Evolutionary conservation across 2,329 filamentous ascomycete genomes (phyloP), one percentile per base, ranked within the genome.

Genomic region (Graphilbum sp.): DNA sequence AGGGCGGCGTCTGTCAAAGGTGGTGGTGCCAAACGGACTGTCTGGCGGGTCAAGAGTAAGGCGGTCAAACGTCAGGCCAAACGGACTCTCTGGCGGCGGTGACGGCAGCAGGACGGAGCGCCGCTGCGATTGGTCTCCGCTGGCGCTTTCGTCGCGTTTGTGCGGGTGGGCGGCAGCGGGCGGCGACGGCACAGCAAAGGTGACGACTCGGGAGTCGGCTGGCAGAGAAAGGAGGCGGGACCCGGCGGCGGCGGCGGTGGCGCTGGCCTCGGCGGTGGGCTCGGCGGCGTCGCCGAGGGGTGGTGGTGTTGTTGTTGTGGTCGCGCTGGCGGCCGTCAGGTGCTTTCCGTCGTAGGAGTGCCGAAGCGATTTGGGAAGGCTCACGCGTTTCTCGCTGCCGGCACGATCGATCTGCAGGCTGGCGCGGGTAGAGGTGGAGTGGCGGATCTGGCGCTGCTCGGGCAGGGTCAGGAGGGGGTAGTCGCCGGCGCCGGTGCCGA

Each of bases 321-420:
- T 18, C 12, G 32, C 6, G 17, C 20, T 21, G 13, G 24, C n/a
- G n/a, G n/a, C 34, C 2, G 43, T 30, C 12, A 38, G 29, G n/a
- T 57, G 57, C 46, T 64, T 65, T 38, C 59, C 62, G 56, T 73
- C 68, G 60, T 66, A 63, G 5, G 68, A 72, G 32, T 64, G 59
- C 32, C 66, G 64, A 24, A 74, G 51, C 5, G 68, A 69, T 12
- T 52, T 56, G n/a, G 69, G 69, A 13, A 74, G 55, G 47, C 66
- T 71, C 41, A 69, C 57, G 36, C 66, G 63, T 40, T 60, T 60
- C 34, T 69, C 63, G 35, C 57, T 59, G 41, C 59, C 62, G 25
- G 57, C 52, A 35, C 57, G 58, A 24, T 72, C 68, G 37, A 72
- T 54, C 36, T 68, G 67, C 20, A 70, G 54, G 44, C 66, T 72